Conservation (phyloP, 1,284 basidiomycete species). For the Ustilago bromivora region DNA sequence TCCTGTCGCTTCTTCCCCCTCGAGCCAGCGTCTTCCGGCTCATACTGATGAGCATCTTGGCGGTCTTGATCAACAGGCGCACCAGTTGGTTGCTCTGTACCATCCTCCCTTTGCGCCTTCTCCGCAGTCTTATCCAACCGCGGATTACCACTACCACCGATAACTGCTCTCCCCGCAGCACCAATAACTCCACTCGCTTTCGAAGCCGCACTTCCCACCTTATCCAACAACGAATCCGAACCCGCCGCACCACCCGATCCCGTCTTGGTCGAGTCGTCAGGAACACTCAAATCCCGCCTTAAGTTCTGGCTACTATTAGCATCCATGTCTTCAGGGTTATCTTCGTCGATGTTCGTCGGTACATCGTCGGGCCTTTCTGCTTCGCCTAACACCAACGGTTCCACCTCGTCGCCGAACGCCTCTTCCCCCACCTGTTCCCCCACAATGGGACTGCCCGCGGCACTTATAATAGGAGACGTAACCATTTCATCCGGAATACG, state of each 20-base stretch:
- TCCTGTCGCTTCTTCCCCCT: conserved; percentile 40
- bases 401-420: conserved; percentile 38
- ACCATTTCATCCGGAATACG: conserved; percentile 92
- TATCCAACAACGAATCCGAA: conserved; percentile 33
- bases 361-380: conserved; percentile 9
- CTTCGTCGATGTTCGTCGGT: conserved; percentile 8
- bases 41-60: conserved; percentile 22
- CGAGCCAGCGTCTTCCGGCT: conserved; percentile 32
- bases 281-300: conserved; percentile 31
- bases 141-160: conserved; percentile 27
- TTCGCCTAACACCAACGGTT: conserved; percentile 58
- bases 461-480: conserved; percentile 79
- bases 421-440: conserved; percentile 10
- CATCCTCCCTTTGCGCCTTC: conserved; percentile 21
- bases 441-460: conserved; percentile 58
- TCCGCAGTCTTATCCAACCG: conserved; percentile 47
- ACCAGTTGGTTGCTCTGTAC: conserved; percentile 20
- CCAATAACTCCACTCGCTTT: conserved; percentile 79
- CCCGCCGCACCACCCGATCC: conserved; percentile 46
- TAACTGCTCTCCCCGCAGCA: conserved; percentile 65
- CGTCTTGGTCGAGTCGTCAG: conserved; percentile 35
- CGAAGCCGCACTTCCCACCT: conserved; percentile 70
- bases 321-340: background rate
- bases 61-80: conserved; percentile 29
- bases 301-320: conserved; percentile 11